Conservation (phyloP, 495 filamentous ascomycete species). For the Lasiosphaeria miniovina region DNA sequence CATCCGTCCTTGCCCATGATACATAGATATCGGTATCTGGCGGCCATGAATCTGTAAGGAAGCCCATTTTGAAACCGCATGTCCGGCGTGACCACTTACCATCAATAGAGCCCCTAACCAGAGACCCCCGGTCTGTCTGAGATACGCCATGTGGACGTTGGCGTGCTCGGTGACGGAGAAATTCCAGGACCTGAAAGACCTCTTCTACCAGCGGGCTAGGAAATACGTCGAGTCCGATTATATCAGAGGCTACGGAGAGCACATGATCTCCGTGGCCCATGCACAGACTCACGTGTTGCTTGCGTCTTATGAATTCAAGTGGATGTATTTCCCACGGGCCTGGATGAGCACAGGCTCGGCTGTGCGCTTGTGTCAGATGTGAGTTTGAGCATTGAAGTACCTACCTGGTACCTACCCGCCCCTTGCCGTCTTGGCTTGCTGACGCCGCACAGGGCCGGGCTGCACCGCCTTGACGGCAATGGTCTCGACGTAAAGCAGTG, state of each 20-base stretch:
- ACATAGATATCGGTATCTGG: slow-evolving; percentile 80
- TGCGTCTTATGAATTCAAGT: slow-evolving; percentile 85
- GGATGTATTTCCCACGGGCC: slow-evolving; percentile 95
- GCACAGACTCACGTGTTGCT: slow-evolving; percentile 81
- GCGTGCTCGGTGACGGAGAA: slow-evolving; percentile 81
- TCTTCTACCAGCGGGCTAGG: slow-evolving; percentile 83
- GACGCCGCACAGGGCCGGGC: slow-evolving; percentile 60
- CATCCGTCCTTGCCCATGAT: slow-evolving; percentile 84
- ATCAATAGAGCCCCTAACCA: slow-evolving; percentile 64
- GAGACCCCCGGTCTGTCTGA: slow-evolving; percentile 81
- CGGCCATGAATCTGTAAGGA: slow-evolving; percentile 71
- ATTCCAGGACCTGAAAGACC: slow-evolving; percentile 68
- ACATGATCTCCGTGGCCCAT: slow-evolving; percentile 75
- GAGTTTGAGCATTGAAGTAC: slow-evolving; percentile 10
- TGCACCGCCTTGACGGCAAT: slow-evolving; percentile 84
- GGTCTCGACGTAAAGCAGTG: slow-evolving; percentile 92
- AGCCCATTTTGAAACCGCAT: not conserved
- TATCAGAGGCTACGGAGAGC: slow-evolving; percentile 89
- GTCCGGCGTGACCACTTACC: not conserved
- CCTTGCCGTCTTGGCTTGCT: slow-evolving; percentile 4
- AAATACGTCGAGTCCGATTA: slow-evolving; percentile 90
- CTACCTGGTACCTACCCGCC: not conserved
- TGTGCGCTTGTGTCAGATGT: slow-evolving; percentile 76
- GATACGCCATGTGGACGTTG: slow-evolving; percentile 92
- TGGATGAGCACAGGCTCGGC: slow-evolving; percentile 89